A percentile compares a stretch with the other conserved stretches of the same genome.
These are phyloP conservation scores for Colletotrichum sp. DNA, from an alignment of 2,329 filamentous ascomycete genomes.

Conservation along the genomic window DNA sequence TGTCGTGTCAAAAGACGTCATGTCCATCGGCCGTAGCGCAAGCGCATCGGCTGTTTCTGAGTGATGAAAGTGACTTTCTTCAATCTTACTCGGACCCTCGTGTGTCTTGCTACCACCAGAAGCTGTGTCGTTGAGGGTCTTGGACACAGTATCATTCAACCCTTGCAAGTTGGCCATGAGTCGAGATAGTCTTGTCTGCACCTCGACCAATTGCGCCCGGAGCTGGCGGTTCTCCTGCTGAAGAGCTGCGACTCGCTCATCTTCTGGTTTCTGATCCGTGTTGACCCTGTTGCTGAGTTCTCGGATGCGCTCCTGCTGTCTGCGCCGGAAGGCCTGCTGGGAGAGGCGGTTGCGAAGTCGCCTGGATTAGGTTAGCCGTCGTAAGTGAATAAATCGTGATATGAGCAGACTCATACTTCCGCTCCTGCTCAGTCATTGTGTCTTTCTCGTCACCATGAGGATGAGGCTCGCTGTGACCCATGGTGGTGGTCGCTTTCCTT, in stretches of 20 bases:
- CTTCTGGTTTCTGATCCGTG: constrained; percentile 24
- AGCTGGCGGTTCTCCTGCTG: constrained; percentile 31
- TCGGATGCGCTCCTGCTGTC: constrained; percentile 32
- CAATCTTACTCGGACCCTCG: not conserved
- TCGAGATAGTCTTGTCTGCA: constrained; percentile 29
- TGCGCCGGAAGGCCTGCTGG: constrained; percentile 34
- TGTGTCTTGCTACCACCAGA: not conserved
- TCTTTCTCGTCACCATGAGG: not conserved
- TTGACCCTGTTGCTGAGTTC: constrained; percentile 29
- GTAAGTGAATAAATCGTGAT: not conserved
- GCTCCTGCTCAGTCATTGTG: not conserved
- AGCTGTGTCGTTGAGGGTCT: constrained; percentile 27
- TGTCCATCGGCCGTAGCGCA: not conserved
- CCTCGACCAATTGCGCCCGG: constrained; percentile 31
- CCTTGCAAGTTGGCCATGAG: constrained; percentile 29
- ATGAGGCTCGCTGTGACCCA: not conserved
- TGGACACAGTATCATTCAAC: constrained; percentile 27
- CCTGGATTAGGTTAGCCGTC: constrained; percentile 4
- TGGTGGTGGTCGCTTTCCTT: not conserved
- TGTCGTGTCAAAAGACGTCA: not conserved
- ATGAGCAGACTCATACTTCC: not conserved
- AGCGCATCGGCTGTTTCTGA: not conserved
- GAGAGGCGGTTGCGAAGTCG: constrained; percentile 37
- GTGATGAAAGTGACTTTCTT: not conserved
- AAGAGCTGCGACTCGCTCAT: constrained; percentile 26